Conservation (phyloP, 2,329 filamentous ascomycete species). For the Alternaria ventricosa region DNA sequence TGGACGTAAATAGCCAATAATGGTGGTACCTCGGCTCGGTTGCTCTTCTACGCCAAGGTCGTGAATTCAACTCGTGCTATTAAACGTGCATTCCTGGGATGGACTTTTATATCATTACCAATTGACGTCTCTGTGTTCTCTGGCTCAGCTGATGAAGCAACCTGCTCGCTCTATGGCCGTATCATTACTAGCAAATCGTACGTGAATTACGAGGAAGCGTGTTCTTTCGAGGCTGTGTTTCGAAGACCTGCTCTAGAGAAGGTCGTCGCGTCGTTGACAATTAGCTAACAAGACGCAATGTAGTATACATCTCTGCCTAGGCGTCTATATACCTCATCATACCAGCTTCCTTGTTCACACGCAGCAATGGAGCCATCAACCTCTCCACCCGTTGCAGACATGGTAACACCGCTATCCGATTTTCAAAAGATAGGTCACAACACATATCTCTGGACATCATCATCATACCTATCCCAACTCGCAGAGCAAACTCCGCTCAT, state of each 20-base stretch:
- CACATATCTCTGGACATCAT: slow-evolving; percentile 40
- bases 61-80: not conserved
- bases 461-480: slow-evolving; percentile 14
- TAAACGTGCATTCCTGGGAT: not conserved
- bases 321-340: not conserved
- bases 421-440: slow-evolving; percentile 45
- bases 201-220: not conserved
- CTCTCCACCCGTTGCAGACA: slow-evolving; percentile 1
- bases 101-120: not conserved
- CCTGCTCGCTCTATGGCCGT: not conserved
- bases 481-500: slow-evolving; percentile 31
- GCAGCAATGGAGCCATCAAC: slow-evolving; percentile 16
- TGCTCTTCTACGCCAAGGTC: slow-evolving; percentile 9
- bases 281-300: not conserved
- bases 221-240: not conserved
- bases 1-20: not conserved
- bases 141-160: not conserved
- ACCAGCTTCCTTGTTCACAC: not conserved
- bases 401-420: slow-evolving; percentile 32
- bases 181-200: not conserved
- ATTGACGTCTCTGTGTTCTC: not conserved
- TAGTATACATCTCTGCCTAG: not conserved
- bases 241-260: not conserved
- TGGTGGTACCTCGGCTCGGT: slow-evolving; percentile 8
- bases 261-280: not conserved